These are phyloP conservation scores for Cystofilobasidium macerans DNA, from an alignment of 768 basidiomycete genomes.

Conservation along the genomic window DNA sequence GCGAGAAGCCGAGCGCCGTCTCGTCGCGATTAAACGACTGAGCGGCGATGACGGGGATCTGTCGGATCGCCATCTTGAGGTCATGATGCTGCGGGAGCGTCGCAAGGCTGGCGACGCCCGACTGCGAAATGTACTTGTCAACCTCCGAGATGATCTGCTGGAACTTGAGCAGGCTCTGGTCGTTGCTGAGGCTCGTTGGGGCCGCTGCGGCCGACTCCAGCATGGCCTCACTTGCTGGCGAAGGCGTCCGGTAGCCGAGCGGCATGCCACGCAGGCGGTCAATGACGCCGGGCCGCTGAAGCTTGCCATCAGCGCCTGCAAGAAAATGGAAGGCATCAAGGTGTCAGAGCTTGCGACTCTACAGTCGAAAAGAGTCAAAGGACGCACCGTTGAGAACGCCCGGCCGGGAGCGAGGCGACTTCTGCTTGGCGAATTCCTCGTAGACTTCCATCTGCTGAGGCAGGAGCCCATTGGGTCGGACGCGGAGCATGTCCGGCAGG, in stretches of 20 bases:
- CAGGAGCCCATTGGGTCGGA: constrained; percentile 72
- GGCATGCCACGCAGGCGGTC: neutral
- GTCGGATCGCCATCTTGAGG: constrained; percentile 68
- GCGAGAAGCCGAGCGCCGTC: constrained; percentile 82
- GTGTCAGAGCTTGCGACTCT: neutral
- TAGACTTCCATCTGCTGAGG: constrained; percentile 76
- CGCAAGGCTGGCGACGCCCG: constrained; percentile 60
- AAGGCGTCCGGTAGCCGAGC: constrained; percentile 4
- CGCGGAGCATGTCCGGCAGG: constrained; percentile 78
- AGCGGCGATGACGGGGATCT: constrained; percentile 68
- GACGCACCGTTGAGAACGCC: neutral
- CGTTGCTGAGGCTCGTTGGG: constrained; percentile 14
- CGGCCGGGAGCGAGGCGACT: neutral
- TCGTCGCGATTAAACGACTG: constrained; percentile 68
- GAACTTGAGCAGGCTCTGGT: constrained; percentile 84
- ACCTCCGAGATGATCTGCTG: constrained; percentile 52
- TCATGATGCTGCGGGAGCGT: constrained; percentile 72
- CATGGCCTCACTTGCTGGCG: constrained; percentile 15
- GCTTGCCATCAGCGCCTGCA: neutral
- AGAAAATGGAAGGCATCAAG: neutral
- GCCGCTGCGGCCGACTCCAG: constrained; percentile 9
- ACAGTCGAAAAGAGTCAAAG: neutral
- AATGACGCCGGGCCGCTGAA: constrained; percentile 6
- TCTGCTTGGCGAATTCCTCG: constrained; percentile 69
- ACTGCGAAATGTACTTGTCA: constrained; percentile 64